Percentiles rank a stretch among this genome's conserved stretches.
Conservation (phyloP, 208 protist genomes). For the Trypanosoma theileri region DNA sequence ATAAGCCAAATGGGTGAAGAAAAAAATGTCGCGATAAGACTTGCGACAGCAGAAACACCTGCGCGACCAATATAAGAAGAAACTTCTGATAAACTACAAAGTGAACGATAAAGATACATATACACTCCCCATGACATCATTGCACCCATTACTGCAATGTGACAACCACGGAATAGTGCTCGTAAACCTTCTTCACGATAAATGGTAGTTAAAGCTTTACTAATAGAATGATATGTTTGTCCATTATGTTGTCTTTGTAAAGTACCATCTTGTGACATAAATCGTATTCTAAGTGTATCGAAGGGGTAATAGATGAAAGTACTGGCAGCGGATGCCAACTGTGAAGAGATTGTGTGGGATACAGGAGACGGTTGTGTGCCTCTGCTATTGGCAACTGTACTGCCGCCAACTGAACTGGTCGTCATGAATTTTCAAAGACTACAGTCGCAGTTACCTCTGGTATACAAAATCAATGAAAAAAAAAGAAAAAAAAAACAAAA, state of each 20-base stretch:
- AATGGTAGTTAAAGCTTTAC: constrained; percentile 36
- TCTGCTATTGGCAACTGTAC: too few species aligned
- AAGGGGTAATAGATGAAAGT: constrained; percentile 86
- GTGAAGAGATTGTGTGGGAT: constrained; percentile 64
- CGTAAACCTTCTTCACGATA: constrained; percentile 54
- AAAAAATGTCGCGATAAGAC: constrained; percentile 49
- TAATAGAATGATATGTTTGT: constrained; percentile 53
- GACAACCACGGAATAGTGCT: constrained; percentile 70
- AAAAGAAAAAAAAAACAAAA: background rate
- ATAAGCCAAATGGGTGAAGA: constrained; percentile 89
- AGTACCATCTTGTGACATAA: constrained; percentile 87
- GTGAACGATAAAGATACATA: constrained; percentile 82
- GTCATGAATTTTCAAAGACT: too few species aligned
- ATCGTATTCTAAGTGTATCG: constrained; percentile 84
- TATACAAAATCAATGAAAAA: background rate
- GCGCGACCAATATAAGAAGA: constrained; percentile 47
- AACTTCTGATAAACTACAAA: constrained; percentile 29
- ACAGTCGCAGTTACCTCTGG: too few species aligned
- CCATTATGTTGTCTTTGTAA: constrained; percentile 70
- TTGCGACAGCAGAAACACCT: constrained; percentile 60
- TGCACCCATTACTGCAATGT: constrained; percentile 59
- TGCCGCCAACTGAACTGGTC: too few species aligned
- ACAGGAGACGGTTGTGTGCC: constrained; percentile 29
- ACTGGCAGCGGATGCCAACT: constrained; percentile 66
- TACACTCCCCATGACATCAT: constrained; percentile 79